Conservation (phyloP, 805 yeast species). For the Wickerhamiella australiensis region DNA sequence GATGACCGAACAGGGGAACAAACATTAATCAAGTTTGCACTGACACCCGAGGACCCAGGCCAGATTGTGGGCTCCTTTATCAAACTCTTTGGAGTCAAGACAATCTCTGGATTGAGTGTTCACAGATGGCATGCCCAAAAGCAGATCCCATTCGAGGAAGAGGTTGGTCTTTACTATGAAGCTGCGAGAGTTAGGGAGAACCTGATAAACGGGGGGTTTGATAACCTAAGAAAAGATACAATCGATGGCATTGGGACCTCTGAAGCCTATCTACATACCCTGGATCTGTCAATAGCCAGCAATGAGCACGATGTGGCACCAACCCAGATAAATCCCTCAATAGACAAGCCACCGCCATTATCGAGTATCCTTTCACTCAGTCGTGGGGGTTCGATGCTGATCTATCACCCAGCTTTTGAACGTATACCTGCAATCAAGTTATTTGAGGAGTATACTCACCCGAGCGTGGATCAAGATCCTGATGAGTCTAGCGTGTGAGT, state of each 20-base stretch:
- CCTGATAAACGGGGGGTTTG: not conserved
- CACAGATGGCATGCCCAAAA: not conserved
- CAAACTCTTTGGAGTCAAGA: not conserved
- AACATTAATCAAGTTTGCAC: not conserved
- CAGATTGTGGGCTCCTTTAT: not conserved
- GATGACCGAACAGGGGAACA: not conserved
- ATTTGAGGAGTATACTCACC: not conserved
- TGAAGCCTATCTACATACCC: not conserved
- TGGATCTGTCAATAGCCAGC: not conserved
- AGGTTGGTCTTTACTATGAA: not conserved
- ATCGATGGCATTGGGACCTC: not conserved
- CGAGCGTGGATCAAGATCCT: not conserved
- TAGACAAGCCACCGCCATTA: not conserved
- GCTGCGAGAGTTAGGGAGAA: not conserved
- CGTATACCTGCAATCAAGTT: not conserved
- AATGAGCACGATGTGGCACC: not conserved
- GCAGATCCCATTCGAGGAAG: not conserved
- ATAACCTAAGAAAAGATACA: not conserved
- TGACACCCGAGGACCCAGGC: not conserved
- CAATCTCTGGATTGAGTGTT: not conserved
- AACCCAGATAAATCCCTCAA: not conserved
- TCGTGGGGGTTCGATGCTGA: not conserved
- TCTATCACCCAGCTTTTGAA: not conserved
- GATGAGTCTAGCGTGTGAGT: too few species aligned
- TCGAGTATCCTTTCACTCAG: not conserved